Evolutionary conservation across 148 eudicot genomes (phyloP).

Genomic region (Oxyria digyna): DNA sequence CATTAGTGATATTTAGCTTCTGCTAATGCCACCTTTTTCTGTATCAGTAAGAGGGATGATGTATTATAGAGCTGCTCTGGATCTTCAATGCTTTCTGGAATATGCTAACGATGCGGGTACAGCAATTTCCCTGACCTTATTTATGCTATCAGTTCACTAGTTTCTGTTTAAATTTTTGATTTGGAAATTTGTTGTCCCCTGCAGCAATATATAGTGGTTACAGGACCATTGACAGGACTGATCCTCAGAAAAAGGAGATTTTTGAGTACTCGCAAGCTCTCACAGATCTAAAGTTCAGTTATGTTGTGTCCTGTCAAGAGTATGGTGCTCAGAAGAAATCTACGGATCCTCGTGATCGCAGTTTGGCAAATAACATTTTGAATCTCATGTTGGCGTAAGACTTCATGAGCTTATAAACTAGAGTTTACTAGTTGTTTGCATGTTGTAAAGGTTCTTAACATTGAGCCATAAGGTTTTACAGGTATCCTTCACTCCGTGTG

Average conservation of each 20-base stretch:
- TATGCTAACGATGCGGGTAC: conserved; percentile 65
- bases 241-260: conserved; percentile 26
- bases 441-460: neutral
- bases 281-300: conserved; percentile 94
- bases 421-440: neutral
- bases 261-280: conserved; percentile 61
- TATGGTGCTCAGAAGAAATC: conserved; percentile 91
- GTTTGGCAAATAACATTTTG: conserved; percentile 64
- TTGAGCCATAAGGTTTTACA: conserved; percentile 19
- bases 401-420: neutral
- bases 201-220: conserved; percentile 82
- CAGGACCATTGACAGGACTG: conserved; percentile 51
- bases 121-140: neutral
- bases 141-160: neutral
- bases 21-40: conserved; percentile 14
- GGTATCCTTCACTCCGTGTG: conserved; percentile 91
- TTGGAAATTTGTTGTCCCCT: conserved; percentile 1
- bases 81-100: conserved; percentile 89
- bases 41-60: conserved; percentile 94
- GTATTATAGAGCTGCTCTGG: conserved; percentile 89
- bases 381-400: conserved; percentile 84
- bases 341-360: conserved; percentile 49
- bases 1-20: conserved; percentile 8
- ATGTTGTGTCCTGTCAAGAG: conserved; percentile 93
- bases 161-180: conserved; percentile 2